Evolutionary conservation across 2,329 filamentous ascomycete genomes (phyloP).

Genomic region (Colletotrichum trifolii): DNA sequence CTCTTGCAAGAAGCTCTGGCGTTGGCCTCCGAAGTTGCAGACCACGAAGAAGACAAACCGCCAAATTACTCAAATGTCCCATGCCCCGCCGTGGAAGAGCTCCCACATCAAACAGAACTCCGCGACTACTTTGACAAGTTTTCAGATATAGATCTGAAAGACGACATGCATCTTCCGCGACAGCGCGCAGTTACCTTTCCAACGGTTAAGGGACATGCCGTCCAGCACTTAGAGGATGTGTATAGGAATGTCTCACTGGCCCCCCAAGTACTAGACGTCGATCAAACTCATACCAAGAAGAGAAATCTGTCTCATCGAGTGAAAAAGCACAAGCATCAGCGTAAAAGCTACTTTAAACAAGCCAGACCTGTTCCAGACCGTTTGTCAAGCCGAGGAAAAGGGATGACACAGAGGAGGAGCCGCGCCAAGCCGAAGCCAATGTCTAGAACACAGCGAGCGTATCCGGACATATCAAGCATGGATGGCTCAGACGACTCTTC

Average conservation of each 20-base stretch:
- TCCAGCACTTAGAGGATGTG: constrained; percentile 38
- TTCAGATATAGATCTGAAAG: constrained; percentile 18
- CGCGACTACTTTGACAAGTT: neutral
- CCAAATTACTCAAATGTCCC: neutral
- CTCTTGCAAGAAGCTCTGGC: constrained; percentile 59
- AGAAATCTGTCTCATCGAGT: constrained; percentile 15
- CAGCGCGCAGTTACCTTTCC: constrained; percentile 23
- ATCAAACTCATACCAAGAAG: constrained; percentile 17
- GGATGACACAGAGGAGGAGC: constrained; percentile 8
- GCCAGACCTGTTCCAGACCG: constrained; percentile 25
- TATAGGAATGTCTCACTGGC: constrained; percentile 30
- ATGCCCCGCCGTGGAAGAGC: neutral
- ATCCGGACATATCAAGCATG: constrained; percentile 26
- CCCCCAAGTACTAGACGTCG: constrained; percentile 14
- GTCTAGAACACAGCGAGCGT: neutral
- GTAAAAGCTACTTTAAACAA: neutral
- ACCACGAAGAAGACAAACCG: constrained; percentile 42
- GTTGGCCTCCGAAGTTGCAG: constrained; percentile 54
- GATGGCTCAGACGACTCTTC: constrained; percentile 34
- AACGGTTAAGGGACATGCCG: constrained; percentile 35
- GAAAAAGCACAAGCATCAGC: neutral
- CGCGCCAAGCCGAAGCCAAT: constrained; percentile 19
- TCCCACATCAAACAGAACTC: neutral
- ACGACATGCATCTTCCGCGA: neutral
- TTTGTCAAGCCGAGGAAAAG: constrained; percentile 30